Percentiles rank a stretch among this genome's conserved stretches.
phyloP scores from a whole-genome alignment of 2,329 filamentous ascomycete genomes.

The Ceratocystis papillata region DNA sequence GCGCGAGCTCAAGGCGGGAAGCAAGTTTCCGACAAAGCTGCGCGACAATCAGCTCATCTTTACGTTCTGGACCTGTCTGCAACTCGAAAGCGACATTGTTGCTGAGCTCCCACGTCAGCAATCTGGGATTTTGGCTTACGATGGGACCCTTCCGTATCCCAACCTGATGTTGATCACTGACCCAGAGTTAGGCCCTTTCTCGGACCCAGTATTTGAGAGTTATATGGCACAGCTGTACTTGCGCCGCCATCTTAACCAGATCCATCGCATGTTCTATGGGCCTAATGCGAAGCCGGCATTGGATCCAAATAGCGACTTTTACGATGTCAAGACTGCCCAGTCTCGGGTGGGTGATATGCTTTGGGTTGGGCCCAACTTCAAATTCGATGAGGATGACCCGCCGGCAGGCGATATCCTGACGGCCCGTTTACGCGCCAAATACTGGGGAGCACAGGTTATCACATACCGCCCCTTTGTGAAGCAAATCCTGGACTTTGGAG shows the following conservation, averaged over 20 bases:
- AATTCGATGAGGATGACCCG: constrained; percentile 55
- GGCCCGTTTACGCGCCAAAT: constrained; percentile 81
- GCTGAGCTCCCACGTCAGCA: constrained; percentile 64
- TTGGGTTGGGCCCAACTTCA: constrained; percentile 42
- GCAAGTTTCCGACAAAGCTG: constrained; percentile 30
- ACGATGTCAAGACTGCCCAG: constrained; percentile 34
- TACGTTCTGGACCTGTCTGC: constrained; percentile 87
- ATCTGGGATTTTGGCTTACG: constrained; percentile 50
- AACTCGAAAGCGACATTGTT: constrained; percentile 87
- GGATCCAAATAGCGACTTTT: constrained; percentile 30
- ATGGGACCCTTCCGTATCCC: constrained; percentile 56
- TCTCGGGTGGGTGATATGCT: constrained; percentile 30
- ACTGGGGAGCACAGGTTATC: constrained; percentile 84
- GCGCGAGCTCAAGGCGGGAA: constrained; percentile 33
- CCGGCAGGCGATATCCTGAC: constrained; percentile 67
- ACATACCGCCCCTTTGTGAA: constrained; percentile 68
- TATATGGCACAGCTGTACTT: constrained; percentile 55
- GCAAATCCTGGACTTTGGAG: constrained; percentile 43
- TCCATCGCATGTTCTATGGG: constrained; percentile 48
- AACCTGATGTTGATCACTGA: constrained; percentile 36
- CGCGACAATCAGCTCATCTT: constrained; percentile 57
- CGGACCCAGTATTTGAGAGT: constrained; percentile 43
- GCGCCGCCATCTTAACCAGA: constrained; percentile 52
- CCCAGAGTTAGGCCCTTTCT: constrained; percentile 33
- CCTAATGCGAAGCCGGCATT: constrained; percentile 31